Evolutionary conservation across 768 basidiomycete species (phyloP), one percentile per base, ranked within the genome.

Genomic region (Calocera viscosa): DNA sequence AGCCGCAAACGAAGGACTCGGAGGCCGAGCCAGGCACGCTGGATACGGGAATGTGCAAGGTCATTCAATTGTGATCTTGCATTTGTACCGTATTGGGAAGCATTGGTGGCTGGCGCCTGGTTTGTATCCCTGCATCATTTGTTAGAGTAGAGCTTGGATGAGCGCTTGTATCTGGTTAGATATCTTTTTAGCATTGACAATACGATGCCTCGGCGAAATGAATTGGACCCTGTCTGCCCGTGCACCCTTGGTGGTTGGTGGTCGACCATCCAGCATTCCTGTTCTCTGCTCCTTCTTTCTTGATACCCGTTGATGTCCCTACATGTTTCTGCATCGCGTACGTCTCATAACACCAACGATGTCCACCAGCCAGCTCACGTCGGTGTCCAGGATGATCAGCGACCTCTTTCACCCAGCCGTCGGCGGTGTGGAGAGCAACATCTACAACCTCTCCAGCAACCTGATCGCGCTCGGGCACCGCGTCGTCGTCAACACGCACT

Each of bases 371-470:
- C 7, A 7, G 24, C 28, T 17, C n/a, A n/a, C n/a, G n/a, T n/a
- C n/a, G n/a, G n/a, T n/a, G n/a, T 11, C 38, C 69, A 95, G 94
- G 49, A 93, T 98, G 91, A 85, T 98, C 67, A 90, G 87, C 43
- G 96, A 99, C 78, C 98, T 98, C 80, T 99, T 97, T 78, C 86
- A 91, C 73, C 96, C 96, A 0, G 82, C 84, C 67, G 88, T 94
- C 1, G 96, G 96, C 1, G 96, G 96, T 7, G 95, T 99, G 34
- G 96, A 98, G 77, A 94, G 86, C 68, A 93, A 96, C 75, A 94
- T 97, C 39, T 97, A 91, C 77, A 90, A 90, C 84, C 82, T 99
- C 60, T 87, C 88, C 67, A 86, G 89, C 22, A 87, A 88, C 63
- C 84, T 98, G 43, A 84, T 94, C 65, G 80, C 81, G 41, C 83